Base-by-base conservation (phyloP, 768 basidiomycete species). In the Lentinula boryana region DNA sequence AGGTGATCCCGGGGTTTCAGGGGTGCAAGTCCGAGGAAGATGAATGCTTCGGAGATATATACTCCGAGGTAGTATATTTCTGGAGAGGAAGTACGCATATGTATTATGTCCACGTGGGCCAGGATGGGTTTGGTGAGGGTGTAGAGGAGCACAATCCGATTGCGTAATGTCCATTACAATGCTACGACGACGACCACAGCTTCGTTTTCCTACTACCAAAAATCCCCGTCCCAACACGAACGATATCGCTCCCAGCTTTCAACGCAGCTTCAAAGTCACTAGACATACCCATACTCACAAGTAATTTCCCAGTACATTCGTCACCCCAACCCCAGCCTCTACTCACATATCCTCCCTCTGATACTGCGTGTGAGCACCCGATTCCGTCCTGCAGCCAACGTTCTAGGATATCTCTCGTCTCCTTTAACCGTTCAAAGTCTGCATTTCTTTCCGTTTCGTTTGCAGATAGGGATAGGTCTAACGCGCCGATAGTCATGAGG, bases 251-350 rank as follows among this genome's bases (percentile, higher is more conserved):
- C 1, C 95, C 96, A 12, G 86, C 84, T 70, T 78, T 81, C 53
- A 98, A 72, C 4, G 96, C 97, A 32, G 86, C 84, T 70, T 89
- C 91, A 68, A 94, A 98, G 68, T 98, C 96, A 63, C 87, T 88
- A 55, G 93, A 95, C 96, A 98, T 98, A 6, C 96, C 96, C 95
- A 97, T 98, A 61, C 91, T 93, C 70, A 93, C 68, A 66, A 87
- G 31, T 56, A 93, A 69, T 62, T 69, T 71, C 13, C 84, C 83
- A 2, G 72, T 71, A 6, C 64, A 64, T 27, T 78, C 78, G 27
- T 77, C 72, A 12, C 87, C 88, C 82, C 44, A 58, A 21, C 32
- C 8, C 49, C 84, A 12, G 15, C 12, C 84, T 33, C 58, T 67
- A 63, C 66, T 67, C 7, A 21, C 65, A 23, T 65, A 65, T 13